These are phyloP conservation scores for Chiua virens DNA, from an alignment of 768 basidiomycete genomes.

Conservation along the genomic window DNA sequence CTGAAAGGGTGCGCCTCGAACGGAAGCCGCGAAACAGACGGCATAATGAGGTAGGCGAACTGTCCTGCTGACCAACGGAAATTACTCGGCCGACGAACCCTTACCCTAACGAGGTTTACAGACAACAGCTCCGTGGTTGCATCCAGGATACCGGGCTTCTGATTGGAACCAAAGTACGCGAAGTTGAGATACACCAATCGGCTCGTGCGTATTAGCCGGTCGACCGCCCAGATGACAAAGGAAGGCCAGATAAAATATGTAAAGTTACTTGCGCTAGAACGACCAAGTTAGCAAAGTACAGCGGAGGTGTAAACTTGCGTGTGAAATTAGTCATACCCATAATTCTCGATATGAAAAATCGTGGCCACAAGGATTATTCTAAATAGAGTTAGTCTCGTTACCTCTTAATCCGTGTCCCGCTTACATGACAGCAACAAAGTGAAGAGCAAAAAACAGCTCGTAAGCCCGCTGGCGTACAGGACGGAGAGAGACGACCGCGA, in stretches of 20 bases:
- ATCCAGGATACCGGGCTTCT: constrained; percentile 25
- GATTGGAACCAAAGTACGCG: constrained; percentile 31
- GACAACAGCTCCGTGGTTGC: constrained; percentile 43
- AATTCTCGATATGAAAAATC: constrained; percentile 40
- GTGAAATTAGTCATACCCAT: constrained; percentile 30
- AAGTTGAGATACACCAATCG: constrained; percentile 45
- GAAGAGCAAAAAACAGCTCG: constrained; percentile 50
- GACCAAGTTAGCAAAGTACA: neutral
- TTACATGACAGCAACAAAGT: constrained; percentile 43
- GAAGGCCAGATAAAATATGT: constrained; percentile 46
- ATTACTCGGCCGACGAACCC: constrained; percentile 40
- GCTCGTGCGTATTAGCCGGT: constrained; percentile 44
- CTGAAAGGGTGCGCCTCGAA: constrained; percentile 61
- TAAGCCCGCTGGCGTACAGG: constrained; percentile 50
- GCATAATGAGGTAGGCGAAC: constrained; percentile 49
- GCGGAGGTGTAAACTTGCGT: neutral
- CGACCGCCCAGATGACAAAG: constrained; percentile 54
- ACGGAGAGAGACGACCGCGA: constrained; percentile 45
- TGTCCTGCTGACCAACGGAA: constrained; percentile 56
- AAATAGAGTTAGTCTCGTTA: no score
- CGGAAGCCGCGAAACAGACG: constrained; percentile 40
- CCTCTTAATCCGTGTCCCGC: constrained; percentile 2
- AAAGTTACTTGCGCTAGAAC: constrained; percentile 17
- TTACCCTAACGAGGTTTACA: constrained; percentile 44
- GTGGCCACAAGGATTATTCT: constrained; percentile 34